Base-by-base conservation (phyloP, 495 filamentous ascomycete genomes). In the Apodospora peruviana region DNA sequence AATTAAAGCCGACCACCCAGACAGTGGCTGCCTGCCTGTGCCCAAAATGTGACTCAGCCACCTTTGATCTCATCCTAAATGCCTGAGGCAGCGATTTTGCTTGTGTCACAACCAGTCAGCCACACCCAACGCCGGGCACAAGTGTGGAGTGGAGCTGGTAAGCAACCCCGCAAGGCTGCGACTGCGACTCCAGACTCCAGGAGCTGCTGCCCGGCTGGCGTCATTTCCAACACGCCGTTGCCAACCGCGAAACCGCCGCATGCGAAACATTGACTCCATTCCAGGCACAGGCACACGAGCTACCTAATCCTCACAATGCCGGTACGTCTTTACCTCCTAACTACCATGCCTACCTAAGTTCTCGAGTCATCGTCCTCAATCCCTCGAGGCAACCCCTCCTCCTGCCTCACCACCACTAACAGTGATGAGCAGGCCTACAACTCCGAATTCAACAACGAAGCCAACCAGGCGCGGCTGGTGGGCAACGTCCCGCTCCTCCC, bases 401-500 rank as follows among this genome's bases (percentile, higher is more conserved):
- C 32, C 24, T 45, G 25, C 19, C 7, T 42, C 40, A 36, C 18
- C 12, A 9, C 10, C 27, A 14, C 21, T 45, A 40, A 35, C 0
- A 22, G 44, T 24, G 7, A 44, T 27, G 23, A 17, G 2, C 64
- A 95, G 88, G 87, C 88, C 71, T 94, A 93, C 76, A 89, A 93
- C 75, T 91, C 87, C 62, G 83, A 91, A 76, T 95, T 95, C 82
- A 86, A 94, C 66, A 76, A 83, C 57, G 87, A 91, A 66, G 80
- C 67, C 57, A 63, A 60, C 58, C 58, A 62, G 43, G 65, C 61
- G 2, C 65, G 66, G 41, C 57, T 70, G 19, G 59, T 80, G 80
- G 91, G 91, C 58, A 96, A 95, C 78, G 88, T 97, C 69, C 88
- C 93, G 32, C 84, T 97, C 58, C 83, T 96, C 52, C 90, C 91